phyloP scores from a whole-genome alignment of 2,329 filamentous ascomycete species.

The Penicillium sp. region DNA sequence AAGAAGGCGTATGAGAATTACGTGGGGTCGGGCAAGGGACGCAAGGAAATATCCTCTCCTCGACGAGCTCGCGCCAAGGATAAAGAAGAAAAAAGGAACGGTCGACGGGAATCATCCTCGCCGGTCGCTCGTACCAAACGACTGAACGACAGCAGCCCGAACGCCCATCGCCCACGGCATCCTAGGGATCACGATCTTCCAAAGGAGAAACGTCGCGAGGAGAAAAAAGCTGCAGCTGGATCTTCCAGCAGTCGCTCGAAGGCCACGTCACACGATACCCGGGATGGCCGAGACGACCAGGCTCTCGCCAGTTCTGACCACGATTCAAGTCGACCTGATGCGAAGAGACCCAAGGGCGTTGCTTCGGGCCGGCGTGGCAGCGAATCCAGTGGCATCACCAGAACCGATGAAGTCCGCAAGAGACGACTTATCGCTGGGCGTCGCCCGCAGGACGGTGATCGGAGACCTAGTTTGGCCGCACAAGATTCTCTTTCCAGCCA shows the following conservation, averaged over 20 bases:
- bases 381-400: slow-evolving; percentile 23
- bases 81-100: slow-evolving; percentile 31
- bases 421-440: slow-evolving; percentile 39
- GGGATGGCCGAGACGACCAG: slow-evolving; percentile 17
- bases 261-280: slow-evolving; percentile 1
- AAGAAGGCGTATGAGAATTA: slow-evolving; percentile 54
- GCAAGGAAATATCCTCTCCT: slow-evolving; percentile 33
- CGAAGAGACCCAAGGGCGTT: slow-evolving; percentile 25
- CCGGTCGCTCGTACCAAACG: slow-evolving; percentile 31
- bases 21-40: slow-evolving; percentile 25
- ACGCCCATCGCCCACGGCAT: slow-evolving; percentile 19
- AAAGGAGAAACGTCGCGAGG: slow-evolving; percentile 26
- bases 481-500: slow-evolving; percentile 38
- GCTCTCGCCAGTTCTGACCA: slow-evolving; percentile 27
- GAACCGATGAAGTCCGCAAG: slow-evolving; percentile 33
- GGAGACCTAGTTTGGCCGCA: slow-evolving; percentile 34
- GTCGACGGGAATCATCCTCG: slow-evolving; percentile 36
- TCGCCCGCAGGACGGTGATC: slow-evolving; percentile 34
- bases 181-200: slow-evolving; percentile 19
- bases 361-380: slow-evolving; percentile 24
- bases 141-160: slow-evolving; percentile 26
- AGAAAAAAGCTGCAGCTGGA: background rate
- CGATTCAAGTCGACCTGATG: slow-evolving; percentile 24
- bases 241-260: slow-evolving; percentile 17
- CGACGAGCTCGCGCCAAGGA: slow-evolving; percentile 36